Conservation (phyloP, 441 rosid species). For the Mallotus repandus region DNA sequence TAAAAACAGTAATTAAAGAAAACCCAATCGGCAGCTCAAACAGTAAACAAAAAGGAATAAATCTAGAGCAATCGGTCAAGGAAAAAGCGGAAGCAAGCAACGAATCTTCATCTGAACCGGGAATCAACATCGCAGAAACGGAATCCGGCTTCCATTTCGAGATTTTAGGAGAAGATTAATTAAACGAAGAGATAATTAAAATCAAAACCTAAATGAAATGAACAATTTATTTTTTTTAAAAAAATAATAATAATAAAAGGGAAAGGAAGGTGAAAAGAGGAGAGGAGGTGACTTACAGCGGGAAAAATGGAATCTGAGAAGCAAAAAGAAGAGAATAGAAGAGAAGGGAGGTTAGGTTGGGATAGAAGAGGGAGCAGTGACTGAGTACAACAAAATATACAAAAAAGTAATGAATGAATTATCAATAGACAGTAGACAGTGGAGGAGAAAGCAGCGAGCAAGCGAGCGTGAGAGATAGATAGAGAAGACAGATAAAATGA, state of each 20-base stretch:
- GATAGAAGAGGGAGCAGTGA: not conserved
- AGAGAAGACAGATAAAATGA: too few relatives aligned
- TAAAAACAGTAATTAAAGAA: not conserved
- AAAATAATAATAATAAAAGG: not conserved
- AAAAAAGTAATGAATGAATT: too few relatives aligned
- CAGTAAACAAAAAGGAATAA: not conserved
- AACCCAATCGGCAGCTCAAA: not conserved
- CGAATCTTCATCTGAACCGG: not conserved
- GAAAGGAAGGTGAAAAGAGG: not conserved
- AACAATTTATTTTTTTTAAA: not conserved
- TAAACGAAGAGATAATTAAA: not conserved
- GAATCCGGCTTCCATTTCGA: not conserved
- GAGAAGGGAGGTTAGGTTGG: not conserved
- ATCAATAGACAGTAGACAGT: too few relatives aligned
- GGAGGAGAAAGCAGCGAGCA: too few relatives aligned
- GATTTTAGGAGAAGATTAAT: not conserved
- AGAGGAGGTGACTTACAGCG: not conserved
- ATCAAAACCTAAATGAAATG: not conserved
- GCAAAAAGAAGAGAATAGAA: not conserved
- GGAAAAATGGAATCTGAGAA: not conserved
- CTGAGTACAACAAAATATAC: not conserved
- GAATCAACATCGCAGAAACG: slow-evolving; percentile 12
- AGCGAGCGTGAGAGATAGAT: too few relatives aligned
- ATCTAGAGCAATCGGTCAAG: not conserved
- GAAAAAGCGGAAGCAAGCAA: not conserved